Base-by-base conservation (phyloP, 164 flowering plant species). In the Berberis vulgaris region DNA sequence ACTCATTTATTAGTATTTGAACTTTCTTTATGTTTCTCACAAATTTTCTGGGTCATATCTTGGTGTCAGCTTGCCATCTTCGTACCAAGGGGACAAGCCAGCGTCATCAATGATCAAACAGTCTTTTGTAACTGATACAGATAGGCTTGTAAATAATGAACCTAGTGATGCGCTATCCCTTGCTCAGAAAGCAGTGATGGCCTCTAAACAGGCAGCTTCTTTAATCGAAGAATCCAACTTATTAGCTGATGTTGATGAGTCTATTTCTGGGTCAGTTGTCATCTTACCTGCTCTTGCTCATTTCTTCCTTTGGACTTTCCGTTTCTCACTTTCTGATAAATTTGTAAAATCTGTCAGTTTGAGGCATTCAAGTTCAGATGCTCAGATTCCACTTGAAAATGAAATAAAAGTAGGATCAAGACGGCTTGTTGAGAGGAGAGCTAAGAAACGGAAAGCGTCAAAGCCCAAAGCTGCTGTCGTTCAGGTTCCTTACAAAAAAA, bases 101-200 rank as follows among this genome's bases (percentile, higher is more conserved):
- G 67, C 71, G 40, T 57, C 57, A 39, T 46, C 77, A 46, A 70
- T 57, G 55, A 61, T 58, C 41, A 45, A 65, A 62, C 81, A 76
- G 59, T 64, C 78, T 56, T 38, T 58, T 54, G 26, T 57, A 54
- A 52, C 60, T 55, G 52, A 60, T 49, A 26, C 66, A 13, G 65
- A 72, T 54, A 61, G 65, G 49, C 49, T 45, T 44, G 44, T 56
- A 41, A 75, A 77, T 68, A 63, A 62, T 45, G 74, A 76, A 64
- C 76, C 75, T n/a, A 39, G 57, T 66, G 78, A 78, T 76, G 87
- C 62, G 49, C 66, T 88, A 71, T 65, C 79, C 47, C 83, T 88
- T 69, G 97, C 97, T 59, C 78, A 78, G 74, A 72, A 80, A 77
- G 95, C 96, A 65, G 77, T 86, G 54, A 64, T 75, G 60, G 95